Base-by-base conservation (phyloP, 108 stramenopile genomes). In the Cyclotella baltica region DNA sequence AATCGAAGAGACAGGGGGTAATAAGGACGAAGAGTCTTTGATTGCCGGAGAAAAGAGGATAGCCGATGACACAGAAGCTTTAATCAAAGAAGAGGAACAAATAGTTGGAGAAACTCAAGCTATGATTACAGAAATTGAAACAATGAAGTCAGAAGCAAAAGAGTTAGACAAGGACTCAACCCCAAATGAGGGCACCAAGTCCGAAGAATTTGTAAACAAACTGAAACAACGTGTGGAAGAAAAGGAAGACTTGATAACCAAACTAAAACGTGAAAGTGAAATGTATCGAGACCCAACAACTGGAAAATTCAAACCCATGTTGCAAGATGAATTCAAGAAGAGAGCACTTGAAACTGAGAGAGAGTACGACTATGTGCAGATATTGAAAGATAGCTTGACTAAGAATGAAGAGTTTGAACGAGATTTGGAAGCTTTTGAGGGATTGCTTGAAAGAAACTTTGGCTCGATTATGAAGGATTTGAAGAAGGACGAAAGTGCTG, bases 241-340 rank as follows among this genome's bases (percentile, higher is more conserved):
- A 55, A 69, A 84, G 30, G 83, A 81, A 37, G 83, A 84, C 53
- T 43, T 84, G 48, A 84, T 84, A 52, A 48, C 67, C 27, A 80
- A 67, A 46, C 61, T 84, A 13, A 84, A 84, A 52, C 65, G 73
- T 1, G 35, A 75, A 51, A 80, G 78, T 46, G 80, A 81, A 59
- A 58, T 31, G 28, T 74, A 76, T 31, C 38, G 79, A 19, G 83
- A 84, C 59, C 83, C 83, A 10, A 73, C 70, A 56, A 84, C 83
- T 16, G 83, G 83, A 20, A 80, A 84, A 48, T 84, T 84, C 58
- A 80, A 76, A 25, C 67, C 64, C 46, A 80, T 84, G 83, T 62
- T 74, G n/a, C 50, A 67, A 40, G 20, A 47, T 22, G 83, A 84
- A 15, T 84, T 75, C 50, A 58, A 62, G 29, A 47, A 80, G 19